Conservation (phyloP, 768 basidiomycete genomes). For the Rhizopogon vulgaris region DNA sequence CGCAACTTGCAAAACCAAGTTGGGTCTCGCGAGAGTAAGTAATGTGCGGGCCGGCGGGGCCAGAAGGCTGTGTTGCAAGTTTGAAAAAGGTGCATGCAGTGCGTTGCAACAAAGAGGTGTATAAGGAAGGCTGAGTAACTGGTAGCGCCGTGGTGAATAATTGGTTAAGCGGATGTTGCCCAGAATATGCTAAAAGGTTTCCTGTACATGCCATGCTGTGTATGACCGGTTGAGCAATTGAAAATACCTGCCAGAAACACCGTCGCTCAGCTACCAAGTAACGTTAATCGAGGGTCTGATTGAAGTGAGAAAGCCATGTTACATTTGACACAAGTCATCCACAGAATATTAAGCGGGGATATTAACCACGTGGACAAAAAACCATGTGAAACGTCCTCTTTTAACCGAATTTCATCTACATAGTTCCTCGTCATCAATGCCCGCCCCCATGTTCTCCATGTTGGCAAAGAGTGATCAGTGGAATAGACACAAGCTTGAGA, state of each 20-base stretch:
- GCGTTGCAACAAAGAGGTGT: background rate
- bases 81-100: background rate
- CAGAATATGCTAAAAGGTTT: background rate
- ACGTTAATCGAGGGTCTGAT: background rate
- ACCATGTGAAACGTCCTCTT: background rate
- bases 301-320: too few relatives aligned
- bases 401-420: background rate
- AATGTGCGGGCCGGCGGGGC: too few relatives aligned
- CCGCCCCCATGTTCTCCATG: too few relatives aligned
- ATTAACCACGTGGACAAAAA: conserved; percentile 4
- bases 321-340: too few relatives aligned
- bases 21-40: background rate
- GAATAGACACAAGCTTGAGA: too few relatives aligned
- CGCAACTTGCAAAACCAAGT: background rate
- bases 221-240: background rate
- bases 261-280: too few relatives aligned
- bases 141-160: too few relatives aligned
- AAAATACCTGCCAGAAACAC: too few relatives aligned
- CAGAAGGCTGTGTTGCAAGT: too few relatives aligned
- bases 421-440: too few relatives aligned
- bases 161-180: too few relatives aligned
- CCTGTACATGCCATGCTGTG: background rate
- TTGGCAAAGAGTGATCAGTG: too few relatives aligned
- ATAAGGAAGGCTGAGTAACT: background rate
- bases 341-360: background rate